Percentiles rank a stretch among this genome's conserved stretches.
phyloP scores from a whole-genome alignment of 2,329 filamentous ascomycete genomes.

The Botrytis sinoallii region DNA sequence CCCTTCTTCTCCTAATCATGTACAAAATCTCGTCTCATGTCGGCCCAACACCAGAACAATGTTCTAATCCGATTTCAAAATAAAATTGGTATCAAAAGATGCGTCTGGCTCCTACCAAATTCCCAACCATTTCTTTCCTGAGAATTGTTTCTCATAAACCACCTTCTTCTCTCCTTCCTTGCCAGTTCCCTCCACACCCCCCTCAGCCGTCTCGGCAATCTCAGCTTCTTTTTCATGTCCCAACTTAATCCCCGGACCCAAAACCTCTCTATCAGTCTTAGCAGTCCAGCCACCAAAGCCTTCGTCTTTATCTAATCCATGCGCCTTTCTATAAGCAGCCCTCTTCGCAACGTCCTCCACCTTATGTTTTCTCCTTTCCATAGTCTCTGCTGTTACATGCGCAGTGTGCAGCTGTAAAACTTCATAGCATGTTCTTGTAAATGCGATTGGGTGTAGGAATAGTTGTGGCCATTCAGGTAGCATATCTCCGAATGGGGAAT shows the following conservation, averaged over 20 bases:
- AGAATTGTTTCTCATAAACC: slow-evolving; percentile 44
- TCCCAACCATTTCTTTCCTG: slow-evolving; percentile 78
- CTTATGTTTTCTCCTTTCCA: slow-evolving; percentile 68
- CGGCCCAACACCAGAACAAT: neutral
- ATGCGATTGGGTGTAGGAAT: slow-evolving; percentile 66
- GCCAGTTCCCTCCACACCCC: slow-evolving; percentile 1
- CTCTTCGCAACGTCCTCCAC: slow-evolving; percentile 88
- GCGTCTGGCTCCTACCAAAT: slow-evolving; percentile 58
- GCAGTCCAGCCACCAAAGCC: slow-evolving; percentile 51
- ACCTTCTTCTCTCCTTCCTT: slow-evolving; percentile 39
- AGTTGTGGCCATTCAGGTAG: slow-evolving; percentile 70
- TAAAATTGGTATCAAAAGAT: neutral
- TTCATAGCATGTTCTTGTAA: slow-evolving; percentile 61
- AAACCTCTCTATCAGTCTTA: slow-evolving; percentile 37
- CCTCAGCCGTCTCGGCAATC: slow-evolving; percentile 11
- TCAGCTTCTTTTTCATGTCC: slow-evolving; percentile 23
- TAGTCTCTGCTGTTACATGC: slow-evolving; percentile 64
- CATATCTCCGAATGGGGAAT: slow-evolving; percentile 76
- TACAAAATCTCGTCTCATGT: slow-evolving; percentile 1
- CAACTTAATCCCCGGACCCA: slow-evolving; percentile 37
- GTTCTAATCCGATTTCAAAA: neutral
- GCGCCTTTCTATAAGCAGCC: slow-evolving; percentile 77
- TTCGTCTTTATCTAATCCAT: slow-evolving; percentile 69
- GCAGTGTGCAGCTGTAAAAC: slow-evolving; percentile 75
- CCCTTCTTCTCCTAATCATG: slow-evolving; percentile 10